Evolutionary conservation across 805 yeast genomes (phyloP), one percentile per base, ranked within the genome.

Genomic region (Candida ortonii): DNA sequence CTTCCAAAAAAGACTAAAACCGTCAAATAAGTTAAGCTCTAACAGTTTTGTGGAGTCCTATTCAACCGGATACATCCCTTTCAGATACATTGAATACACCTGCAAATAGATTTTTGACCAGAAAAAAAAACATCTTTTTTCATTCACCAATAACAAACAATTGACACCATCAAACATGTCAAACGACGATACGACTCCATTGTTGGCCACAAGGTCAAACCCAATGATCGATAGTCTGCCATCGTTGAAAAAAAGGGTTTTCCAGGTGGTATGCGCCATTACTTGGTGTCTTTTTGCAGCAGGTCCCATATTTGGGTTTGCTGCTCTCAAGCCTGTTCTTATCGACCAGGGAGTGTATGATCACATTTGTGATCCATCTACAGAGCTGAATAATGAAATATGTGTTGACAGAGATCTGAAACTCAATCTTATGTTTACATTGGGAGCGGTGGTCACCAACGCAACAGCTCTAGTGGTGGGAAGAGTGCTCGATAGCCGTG

Each of bases 261-360:
- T 68, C 2, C 95, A 87, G 55, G 71, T 84, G 8, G 30, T 53
- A 2, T 84, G 95, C 60, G 89, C 96, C 18, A 73, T 86, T 12
- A 36, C 69, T 0, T 89, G 96, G 96, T 90, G 97, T 62, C 63
- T 89, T 10, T 67, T 86, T 23, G 87, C 96, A 1, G 96, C 96
- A 0, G 97, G 97, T 5, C 87, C 94, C 1, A 80, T 89, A 10
- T 89, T 89, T 68, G 97, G 97, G 4, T 89, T 89, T 65, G 96
- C 97, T 16, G 97, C 97, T 3, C 65, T 89, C 35, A 90, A 90
- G 54, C 94, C 95, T 5, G 76, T 89, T 8, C 62, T 90, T 27
- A 71, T 87, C 13, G 57, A 68, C 7, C 89, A 90, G 53, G 88
- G 90, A 3, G 81, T 89, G 3, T 90, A 89, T 51, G 59, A 69